A percentile compares a stretch with the other conserved stretches of the same genome.
These are phyloP conservation scores for Metschnikowia drakensbergensis DNA, from an alignment of 805 yeast genomes.

Conservation along the genomic window DNA sequence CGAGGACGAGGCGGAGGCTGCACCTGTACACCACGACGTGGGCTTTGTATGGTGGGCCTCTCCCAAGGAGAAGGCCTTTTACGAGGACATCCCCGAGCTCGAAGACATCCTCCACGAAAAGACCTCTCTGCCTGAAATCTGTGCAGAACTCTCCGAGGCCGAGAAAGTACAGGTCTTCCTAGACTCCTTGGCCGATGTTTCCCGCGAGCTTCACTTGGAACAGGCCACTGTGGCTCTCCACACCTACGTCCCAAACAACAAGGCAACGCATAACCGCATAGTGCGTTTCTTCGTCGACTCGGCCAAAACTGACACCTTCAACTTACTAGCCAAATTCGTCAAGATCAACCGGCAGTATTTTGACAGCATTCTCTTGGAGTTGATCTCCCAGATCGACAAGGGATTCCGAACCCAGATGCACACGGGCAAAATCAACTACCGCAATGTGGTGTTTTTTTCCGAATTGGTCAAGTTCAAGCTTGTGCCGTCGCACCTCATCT, in stretches of 20 bases:
- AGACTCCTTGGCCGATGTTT: slow-evolving; percentile 38
- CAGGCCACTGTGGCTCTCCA: slow-evolving; percentile 46
- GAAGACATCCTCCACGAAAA: slow-evolving; percentile 27
- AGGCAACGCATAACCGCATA: slow-evolving; percentile 65
- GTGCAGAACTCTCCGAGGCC: slow-evolving; percentile 25
- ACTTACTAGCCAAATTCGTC: slow-evolving; percentile 61
- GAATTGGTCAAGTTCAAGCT: slow-evolving; percentile 76
- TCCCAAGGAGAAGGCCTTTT: slow-evolving; percentile 61
- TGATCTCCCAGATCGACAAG: slow-evolving; percentile 52
- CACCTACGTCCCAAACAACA: slow-evolving; percentile 54
- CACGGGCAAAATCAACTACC: slow-evolving; percentile 51
- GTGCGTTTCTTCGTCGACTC: slow-evolving; percentile 49
- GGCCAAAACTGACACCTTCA: slow-evolving; percentile 43
- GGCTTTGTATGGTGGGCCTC: slow-evolving; percentile 52
- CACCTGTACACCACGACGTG: not conserved
- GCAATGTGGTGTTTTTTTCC: slow-evolving; percentile 57
- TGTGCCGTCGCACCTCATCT: slow-evolving; percentile 64
- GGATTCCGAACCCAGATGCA: slow-evolving; percentile 58
- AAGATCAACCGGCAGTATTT: slow-evolving; percentile 52
- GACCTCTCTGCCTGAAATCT: not conserved
- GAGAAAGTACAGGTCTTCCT: slow-evolving; percentile 44
- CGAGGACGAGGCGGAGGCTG: slow-evolving; percentile 20
- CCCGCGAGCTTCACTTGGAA: slow-evolving; percentile 49
- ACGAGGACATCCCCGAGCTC: slow-evolving; percentile 50
- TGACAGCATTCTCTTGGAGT: slow-evolving; percentile 48